Evolutionary conservation across 2,329 filamentous ascomycete species (phyloP).

Genomic region (Xylariales sp.): DNA sequence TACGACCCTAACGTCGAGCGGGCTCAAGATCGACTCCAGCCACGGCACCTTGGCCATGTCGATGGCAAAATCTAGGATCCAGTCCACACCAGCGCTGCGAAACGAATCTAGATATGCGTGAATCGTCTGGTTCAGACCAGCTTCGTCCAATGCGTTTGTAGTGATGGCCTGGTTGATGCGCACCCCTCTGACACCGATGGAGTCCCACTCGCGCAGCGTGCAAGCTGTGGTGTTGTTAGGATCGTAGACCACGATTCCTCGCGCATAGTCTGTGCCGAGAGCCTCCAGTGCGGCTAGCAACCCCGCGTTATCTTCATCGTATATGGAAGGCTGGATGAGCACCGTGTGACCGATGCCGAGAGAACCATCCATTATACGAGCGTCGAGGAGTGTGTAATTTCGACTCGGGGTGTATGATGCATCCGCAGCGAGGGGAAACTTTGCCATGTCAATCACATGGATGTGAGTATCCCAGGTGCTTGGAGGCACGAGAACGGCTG

Average conservation of each 20-base stretch:
- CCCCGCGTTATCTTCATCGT: slow-evolving; percentile 56
- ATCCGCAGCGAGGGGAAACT: slow-evolving; percentile 40
- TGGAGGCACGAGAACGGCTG: no score
- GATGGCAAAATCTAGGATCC: slow-evolving; percentile 57
- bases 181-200: slow-evolving; percentile 24
- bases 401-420: slow-evolving; percentile 48
- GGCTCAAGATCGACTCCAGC: slow-evolving; percentile 42
- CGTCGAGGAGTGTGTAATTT: slow-evolving; percentile 45
- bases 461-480: slow-evolving; percentile 63
- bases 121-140: slow-evolving; percentile 18
- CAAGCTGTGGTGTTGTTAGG: slow-evolving; percentile 30
- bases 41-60: slow-evolving; percentile 43
- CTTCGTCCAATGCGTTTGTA: slow-evolving; percentile 30
- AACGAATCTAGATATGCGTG: slow-evolving; percentile 42
- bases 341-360: slow-evolving; percentile 52
- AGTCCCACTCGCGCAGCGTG: slow-evolving; percentile 49
- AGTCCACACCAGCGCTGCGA: slow-evolving; percentile 45
- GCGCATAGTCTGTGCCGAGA: slow-evolving; percentile 43
- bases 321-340: slow-evolving; percentile 58
- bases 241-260: slow-evolving; percentile 55
- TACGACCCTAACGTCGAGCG: slow-evolving; percentile 47
- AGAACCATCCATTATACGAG: slow-evolving; percentile 43
- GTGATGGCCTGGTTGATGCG: slow-evolving; percentile 14
- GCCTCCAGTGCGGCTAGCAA: slow-evolving; percentile 47
- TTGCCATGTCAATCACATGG: slow-evolving; percentile 54